phyloP scores from a whole-genome alignment of 805 yeast species.

The Suhomyces prunicola region DNA sequence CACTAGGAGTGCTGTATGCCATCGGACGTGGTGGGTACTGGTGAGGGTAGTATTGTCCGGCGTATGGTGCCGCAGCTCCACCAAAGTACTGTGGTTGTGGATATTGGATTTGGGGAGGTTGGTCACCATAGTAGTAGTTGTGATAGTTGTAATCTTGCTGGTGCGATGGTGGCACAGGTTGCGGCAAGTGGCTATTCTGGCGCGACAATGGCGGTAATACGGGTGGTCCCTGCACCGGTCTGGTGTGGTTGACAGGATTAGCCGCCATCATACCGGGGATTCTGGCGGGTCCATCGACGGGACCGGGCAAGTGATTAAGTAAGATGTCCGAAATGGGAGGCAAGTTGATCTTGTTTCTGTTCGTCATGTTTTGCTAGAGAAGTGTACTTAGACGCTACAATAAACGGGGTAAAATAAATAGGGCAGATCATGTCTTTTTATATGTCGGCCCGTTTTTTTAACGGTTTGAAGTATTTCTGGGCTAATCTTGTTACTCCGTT shows the following conservation, averaged over 20 bases:
- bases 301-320: constrained; percentile 7
- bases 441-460: not conserved
- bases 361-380: not conserved
- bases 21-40: not conserved
- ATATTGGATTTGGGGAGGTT: not conserved
- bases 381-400: not conserved
- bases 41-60: not conserved
- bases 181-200: constrained; percentile 2
- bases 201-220: constrained; percentile 9
- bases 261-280: not conserved
- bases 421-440: not conserved
- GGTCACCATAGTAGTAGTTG: constrained; percentile 12
- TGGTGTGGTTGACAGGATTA: not conserved
- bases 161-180: not conserved
- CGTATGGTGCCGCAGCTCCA: not conserved
- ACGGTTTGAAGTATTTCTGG: constrained; percentile 1
- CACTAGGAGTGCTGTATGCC: not conserved
- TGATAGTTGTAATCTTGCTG: constrained; percentile 9
- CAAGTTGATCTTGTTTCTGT: constrained; percentile 27
- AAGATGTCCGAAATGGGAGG: constrained; percentile 45
- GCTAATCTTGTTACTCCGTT: constrained; percentile 3
- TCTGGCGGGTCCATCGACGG: not conserved
- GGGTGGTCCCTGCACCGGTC: not conserved
- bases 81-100: not conserved
- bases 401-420: not conserved